Conservation (phyloP, 1,284 basidiomycete species). For the Malassezia sp. region DNA sequence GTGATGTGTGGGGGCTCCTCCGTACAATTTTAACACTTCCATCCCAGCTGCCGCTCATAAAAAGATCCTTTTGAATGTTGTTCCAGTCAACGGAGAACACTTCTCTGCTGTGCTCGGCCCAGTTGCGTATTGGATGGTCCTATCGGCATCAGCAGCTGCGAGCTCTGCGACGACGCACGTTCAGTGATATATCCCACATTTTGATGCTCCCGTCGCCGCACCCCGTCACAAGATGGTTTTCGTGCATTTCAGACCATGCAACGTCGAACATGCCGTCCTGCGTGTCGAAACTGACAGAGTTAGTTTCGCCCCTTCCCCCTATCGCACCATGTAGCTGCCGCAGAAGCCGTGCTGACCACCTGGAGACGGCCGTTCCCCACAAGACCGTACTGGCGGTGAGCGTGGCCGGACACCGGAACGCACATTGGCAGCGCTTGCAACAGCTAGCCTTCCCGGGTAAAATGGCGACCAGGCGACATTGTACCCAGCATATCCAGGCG, state of each 20-base stretch:
- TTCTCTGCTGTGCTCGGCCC: constrained; percentile 86
- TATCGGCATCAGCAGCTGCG: constrained; percentile 44
- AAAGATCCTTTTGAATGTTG: constrained; percentile 79
- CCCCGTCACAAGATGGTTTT: constrained; percentile 79
- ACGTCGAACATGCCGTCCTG: constrained; percentile 86
- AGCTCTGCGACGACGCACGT: constrained; percentile 56
- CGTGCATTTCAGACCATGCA: constrained; percentile 84
- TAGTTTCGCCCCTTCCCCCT: not conserved
- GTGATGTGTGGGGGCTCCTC: constrained; percentile 19
- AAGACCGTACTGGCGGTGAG: constrained; percentile 68
- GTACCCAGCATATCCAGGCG: constrained; percentile 66
- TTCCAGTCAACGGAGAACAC: constrained; percentile 96
- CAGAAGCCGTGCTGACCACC: constrained; percentile 15
- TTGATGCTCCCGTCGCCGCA: constrained; percentile 84
- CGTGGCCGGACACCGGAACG: no score
- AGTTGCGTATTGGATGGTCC: constrained; percentile 76
- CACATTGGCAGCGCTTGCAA: constrained; percentile 74
- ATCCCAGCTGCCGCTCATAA: constrained; percentile 78
- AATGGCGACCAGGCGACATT: constrained; percentile 83
- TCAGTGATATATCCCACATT: constrained; percentile 78
- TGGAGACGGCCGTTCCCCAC: constrained; percentile 67
- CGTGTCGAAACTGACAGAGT: constrained; percentile 63
- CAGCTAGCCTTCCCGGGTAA: constrained; percentile 65
- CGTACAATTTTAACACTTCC: constrained; percentile 74
- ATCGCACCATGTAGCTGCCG: constrained; percentile 1